phyloP scores from a whole-genome alignment of 169 alveolate genomes.

The Amoebophrya sp. region DNA sequence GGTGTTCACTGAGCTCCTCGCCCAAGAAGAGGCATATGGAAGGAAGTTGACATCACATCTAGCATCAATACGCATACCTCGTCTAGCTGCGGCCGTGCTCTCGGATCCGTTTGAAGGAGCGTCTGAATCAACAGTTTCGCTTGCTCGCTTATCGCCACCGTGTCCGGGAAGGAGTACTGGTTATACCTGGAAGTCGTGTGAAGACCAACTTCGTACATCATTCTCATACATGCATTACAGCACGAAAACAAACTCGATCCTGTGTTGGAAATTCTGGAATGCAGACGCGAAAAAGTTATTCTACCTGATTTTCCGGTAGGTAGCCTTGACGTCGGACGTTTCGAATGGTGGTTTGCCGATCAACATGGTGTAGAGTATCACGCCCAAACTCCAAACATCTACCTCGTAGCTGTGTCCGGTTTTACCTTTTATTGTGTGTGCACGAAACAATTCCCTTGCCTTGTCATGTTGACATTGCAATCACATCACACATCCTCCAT shows the following conservation, averaged over 20 bases:
- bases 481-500: too few species aligned
- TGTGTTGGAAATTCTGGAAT: too few species aligned
- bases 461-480: too few species aligned
- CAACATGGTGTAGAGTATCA: conserved; percentile 67
- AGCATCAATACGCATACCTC: conserved; percentile 65
- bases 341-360: conserved; percentile 75
- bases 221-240: too few species aligned
- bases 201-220: too few species aligned
- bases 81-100: conserved; percentile 63
- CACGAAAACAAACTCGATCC: too few species aligned
- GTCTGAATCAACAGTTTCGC: conserved; percentile 62
- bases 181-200: conserved; percentile 44
- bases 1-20: too few species aligned
- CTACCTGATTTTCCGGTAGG: conserved; percentile 66
- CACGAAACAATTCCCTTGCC: too few species aligned
- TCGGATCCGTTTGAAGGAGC: conserved; percentile 67
- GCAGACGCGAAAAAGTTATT: too few species aligned
- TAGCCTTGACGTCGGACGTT: conserved; percentile 66
- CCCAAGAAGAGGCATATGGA: too few species aligned
- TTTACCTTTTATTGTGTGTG: conserved; percentile 3
- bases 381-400: conserved; percentile 71
- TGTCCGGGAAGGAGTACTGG: conserved; percentile 65
- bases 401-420: conserved; percentile 64
- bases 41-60: too few species aligned
- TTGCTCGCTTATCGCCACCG: conserved; percentile 56